Base-by-base conservation (phyloP, 768 basidiomycete genomes). In the Boletales sp. region DNA sequence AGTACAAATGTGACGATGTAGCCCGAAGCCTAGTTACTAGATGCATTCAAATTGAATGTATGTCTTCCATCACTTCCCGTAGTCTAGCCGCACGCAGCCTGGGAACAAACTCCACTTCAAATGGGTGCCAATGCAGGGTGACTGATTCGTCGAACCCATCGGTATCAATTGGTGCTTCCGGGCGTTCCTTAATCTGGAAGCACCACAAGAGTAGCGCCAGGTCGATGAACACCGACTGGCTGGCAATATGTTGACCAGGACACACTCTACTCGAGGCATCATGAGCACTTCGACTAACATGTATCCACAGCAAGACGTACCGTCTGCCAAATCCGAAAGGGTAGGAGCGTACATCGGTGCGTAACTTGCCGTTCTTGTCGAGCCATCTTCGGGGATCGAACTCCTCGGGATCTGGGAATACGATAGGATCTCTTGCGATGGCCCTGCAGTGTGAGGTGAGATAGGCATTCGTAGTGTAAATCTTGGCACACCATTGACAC, bases 201-300 rank as follows among this genome's bases (percentile, higher is more conserved):
- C 82, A 77, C 81, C 82, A 85, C 14, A 82, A 70, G 10, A 81
- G 62, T 11, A 82, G 67, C 0, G 83, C 80, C 0, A 81, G 77
- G 58, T 78, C 83, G 41, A 85, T 68, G 57, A 80, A 82, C 1
- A 86, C 66, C 2, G 83, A 84, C 2, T 62, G 56, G 21, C 70
- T 50, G n/a, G 59, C 57, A 3, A 57, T 75, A 60, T 82, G 74
- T 54, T 79, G 77, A 0, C 83, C 83, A 2, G 81, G 82, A 51
- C 82, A 85, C 1, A 83, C 74, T 30, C 81, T 77, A 33, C 17
- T 21, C 19, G 17, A 13, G n/a, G 25, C 31, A 17, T 28, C 5
- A 19, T 33, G 13, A 40, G 17, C 19, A 1, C 21, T 6, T 11
- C 11, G 15, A 17, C 6, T 7, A 25, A 4, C 21, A 15, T 9